Base-by-base conservation (phyloP, 2,329 filamentous ascomycete species). In the Aspergillus sp. region DNA sequence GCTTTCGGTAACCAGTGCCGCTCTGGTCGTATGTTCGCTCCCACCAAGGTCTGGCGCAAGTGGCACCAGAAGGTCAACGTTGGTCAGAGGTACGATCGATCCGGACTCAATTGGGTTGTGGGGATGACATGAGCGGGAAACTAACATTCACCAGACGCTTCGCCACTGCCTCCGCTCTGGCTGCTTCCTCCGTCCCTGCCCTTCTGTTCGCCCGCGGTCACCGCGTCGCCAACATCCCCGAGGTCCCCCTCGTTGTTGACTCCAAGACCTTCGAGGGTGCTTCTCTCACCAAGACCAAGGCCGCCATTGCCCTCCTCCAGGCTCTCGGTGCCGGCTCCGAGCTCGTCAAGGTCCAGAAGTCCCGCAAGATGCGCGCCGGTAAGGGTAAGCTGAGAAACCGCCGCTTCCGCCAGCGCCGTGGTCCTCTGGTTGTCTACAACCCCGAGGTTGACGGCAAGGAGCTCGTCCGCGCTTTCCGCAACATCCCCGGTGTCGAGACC, bases 1-100 rank as follows among this genome's bases (percentile, higher is more conserved):
- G 94, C 94, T 70, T 99, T 97, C 81, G 94, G 94, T 91, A 99
- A 99, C 89, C 91, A 93, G 91, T 99, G 94, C 84, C 92, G 94
- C 79, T 96, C 93, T 76, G 94, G 95, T 84, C 94, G 94, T 83
- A 99, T 99, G 94, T 99, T 99, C 83, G 94, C 94, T 69, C 94
- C 94, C 67, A 99, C 94, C 81, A 99, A 99, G 88, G 89, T 96
- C 83, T 99, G 94, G 95, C 87, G 94, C 79, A 97, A 96, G 85
- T 99, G 94, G 95, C 94, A 99, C 86, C 86, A 97, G 85, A 97
- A 97, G 91, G 86, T 99, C 87, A 96, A 96, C 86, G 86, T 95
- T 80, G 89, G 89, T 79, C 94, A 99, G 87, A 96, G 94, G 90
- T 91, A 76, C 79, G 85, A 36, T 45, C 23, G 9, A 43, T 31